Conservation (phyloP, 371 early-diverging fungal genomes). For the Apophysomyces elegans region DNA sequence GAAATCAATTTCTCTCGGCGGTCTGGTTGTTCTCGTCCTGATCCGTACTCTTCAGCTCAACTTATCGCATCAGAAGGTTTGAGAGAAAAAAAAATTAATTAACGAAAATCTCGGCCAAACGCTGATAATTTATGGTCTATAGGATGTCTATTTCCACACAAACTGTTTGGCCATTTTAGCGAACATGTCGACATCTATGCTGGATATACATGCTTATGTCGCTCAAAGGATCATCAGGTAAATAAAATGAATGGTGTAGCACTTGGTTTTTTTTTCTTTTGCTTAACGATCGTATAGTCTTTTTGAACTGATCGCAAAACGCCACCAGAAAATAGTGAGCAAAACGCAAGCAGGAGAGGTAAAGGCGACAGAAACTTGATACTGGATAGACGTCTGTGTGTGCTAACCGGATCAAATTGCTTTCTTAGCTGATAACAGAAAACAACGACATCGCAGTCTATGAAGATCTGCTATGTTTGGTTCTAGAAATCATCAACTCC, state of each 20-base stretch:
- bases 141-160: slow-evolving; percentile 75
- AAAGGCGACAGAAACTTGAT: background rate
- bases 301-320: slow-evolving; percentile 69
- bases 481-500: slow-evolving; percentile 76
- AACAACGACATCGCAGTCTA: slow-evolving; percentile 57
- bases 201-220: slow-evolving; percentile 72
- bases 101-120: no score
- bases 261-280: background rate
- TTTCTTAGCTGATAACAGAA: background rate
- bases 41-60: slow-evolving; percentile 72
- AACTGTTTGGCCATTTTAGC: slow-evolving; percentile 68
- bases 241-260: background rate
- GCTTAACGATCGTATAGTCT: slow-evolving; percentile 35
- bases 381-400: background rate
- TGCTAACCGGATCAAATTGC: background rate
- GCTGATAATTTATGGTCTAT: background rate
- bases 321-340: slow-evolving; percentile 62
- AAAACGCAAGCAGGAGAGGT: slow-evolving; percentile 39
- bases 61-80: slow-evolving; percentile 68
- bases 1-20: slow-evolving; percentile 71
- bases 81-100: slow-evolving; percentile 2
- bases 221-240: slow-evolving; percentile 77
- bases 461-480: slow-evolving; percentile 66
- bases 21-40: slow-evolving; percentile 64
- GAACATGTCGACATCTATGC: slow-evolving; percentile 67